Evolutionary conservation across 371 early-diverging fungal genomes (phyloP), one percentile per base, ranked within the genome.

Genomic region (Mortierella sp.): DNA sequence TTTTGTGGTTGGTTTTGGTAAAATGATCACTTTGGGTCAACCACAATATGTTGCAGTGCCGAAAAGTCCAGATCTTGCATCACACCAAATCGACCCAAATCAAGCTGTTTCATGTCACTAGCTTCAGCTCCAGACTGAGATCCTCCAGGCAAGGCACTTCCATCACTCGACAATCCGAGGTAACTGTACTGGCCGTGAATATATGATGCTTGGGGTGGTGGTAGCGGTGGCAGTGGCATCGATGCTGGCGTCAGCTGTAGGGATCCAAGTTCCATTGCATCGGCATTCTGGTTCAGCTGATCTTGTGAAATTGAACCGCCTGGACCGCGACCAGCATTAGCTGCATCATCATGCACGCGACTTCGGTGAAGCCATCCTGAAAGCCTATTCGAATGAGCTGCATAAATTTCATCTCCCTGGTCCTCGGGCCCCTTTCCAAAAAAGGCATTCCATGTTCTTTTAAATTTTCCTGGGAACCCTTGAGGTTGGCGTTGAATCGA

Each of bases 61-160:
- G 78, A 66, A 26, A 78, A 51, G 45, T 78, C 78, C 57, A 78
- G 43, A 11, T 78, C 78, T 40, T 78, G 78, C 78, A 78, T 78
- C 14, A 78, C 76, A 0, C 76, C 76, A 62, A 60, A 75, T 5
- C 37, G 76, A 5, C 62, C 63, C 12, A 75, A 26, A 62, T 77
- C 59, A 37, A 70, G 26, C 1, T 72, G 64, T 28, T 66, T 45
- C 57, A 54, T 69, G 52, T 61, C 37, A 20, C 39, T 24, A 8
- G 32, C 30, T 26, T 24, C 52, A 30, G 2, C 2, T 1, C 35
- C 39, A 18, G 22, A 49, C 20, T 52, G 24, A 22, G 52, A 32
- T 39, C n/a, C 66, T 37, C 61, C 61, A 40, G 32, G 45, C 4
- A 40, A 49, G 1, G 57, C 52, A 52, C 32, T 2, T 18, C 9